Evolutionary conservation across 2,329 filamentous ascomycete species (phyloP), one percentile per base, ranked within the genome.

Genomic region (Calonectria honghensis): DNA sequence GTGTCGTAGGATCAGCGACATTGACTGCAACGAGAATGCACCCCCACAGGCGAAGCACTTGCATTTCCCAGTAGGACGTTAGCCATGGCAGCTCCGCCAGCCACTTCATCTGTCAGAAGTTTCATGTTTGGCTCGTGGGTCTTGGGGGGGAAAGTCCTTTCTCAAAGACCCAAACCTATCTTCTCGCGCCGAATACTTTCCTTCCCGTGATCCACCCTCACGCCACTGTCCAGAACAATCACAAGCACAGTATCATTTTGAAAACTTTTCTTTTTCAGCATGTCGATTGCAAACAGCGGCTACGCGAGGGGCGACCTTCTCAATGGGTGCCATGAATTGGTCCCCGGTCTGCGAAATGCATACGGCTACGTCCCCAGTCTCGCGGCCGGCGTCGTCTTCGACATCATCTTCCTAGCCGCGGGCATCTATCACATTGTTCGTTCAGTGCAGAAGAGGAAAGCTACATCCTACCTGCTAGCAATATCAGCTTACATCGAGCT

Each of bases 221-320:
- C 27, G 14, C 61, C 7, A 65, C 41, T 35, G 18, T 32, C 41
- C 39, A 29, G n/a, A 32, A 50, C 31, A n/a, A 50, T 65, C 61
- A 29, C 61, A 39, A 48, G 32, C 18, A 45, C 9, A 20, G 14
- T 18, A 13, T 48, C 18, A 3, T 35, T 13, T 50, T n/a, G 10
- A 18, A 27, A 4, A 65, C 4, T 16, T 37, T 5, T 27, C 20
- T 54, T 14, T 4, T 20, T 39, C 48, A 71, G 20, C 11, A 78
- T 79, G 75, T 75, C 77, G 18, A 76, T 77, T 64, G 68, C 68
- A 50, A 41, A 41, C 16, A 75, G 75, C 5, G 52, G 50, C 10
- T 79, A 77, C 61, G 77, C 77, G 5, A 73, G 75, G 63, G 77
- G 77, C 9, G 75, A 76, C 18, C 77, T 79, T n/a, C 75, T 79